Evolutionary conservation across 1,284 basidiomycete species (phyloP).

Genomic region (Sporisorium graminicola): DNA sequence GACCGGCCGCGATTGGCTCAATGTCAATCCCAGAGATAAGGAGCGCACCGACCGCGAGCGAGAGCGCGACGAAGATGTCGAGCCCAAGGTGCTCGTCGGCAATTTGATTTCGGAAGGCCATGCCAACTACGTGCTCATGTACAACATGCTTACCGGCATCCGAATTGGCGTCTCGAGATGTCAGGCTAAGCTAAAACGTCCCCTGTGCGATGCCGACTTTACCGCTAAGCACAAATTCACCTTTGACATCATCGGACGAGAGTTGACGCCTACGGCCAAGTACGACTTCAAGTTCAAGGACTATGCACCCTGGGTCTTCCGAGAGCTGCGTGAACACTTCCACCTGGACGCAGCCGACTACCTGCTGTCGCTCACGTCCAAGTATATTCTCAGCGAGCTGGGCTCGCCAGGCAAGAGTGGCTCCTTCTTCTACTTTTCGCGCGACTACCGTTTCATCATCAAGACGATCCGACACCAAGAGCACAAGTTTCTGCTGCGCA

Average conservation of each 20-base stretch:
- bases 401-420: slow-evolving; percentile 99
- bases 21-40: slow-evolving; percentile 28
- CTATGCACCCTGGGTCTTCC: slow-evolving; percentile 98
- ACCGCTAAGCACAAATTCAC: slow-evolving; percentile 92
- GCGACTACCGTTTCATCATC: slow-evolving; percentile 99
- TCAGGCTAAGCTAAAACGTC: slow-evolving; percentile 91
- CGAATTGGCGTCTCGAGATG: slow-evolving; percentile 94
- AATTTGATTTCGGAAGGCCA: slow-evolving; percentile 97
- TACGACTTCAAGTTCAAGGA: slow-evolving; percentile 99
- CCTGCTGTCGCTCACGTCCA: slow-evolving; percentile 91
- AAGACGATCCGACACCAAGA: slow-evolving; percentile 96
- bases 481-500: slow-evolving; percentile 89
- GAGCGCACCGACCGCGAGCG: slow-evolving; percentile 33
- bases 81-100: slow-evolving; percentile 79
- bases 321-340: slow-evolving; percentile 92
- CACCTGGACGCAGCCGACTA: slow-evolving; percentile 97
- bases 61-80: slow-evolving; percentile 47
- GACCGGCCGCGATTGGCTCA: slow-evolving; percentile 42
- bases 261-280: slow-evolving; percentile 93
- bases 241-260: slow-evolving; percentile 97
- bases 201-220: slow-evolving; percentile 88
- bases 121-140: slow-evolving; percentile 98
- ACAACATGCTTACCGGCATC: slow-evolving; percentile 99
- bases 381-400: slow-evolving; percentile 97
- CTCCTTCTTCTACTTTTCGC: slow-evolving; percentile 98